Evolutionary conservation across 2,329 filamentous ascomycete genomes (phyloP).

Genomic region (Fusarium multiceps): DNA sequence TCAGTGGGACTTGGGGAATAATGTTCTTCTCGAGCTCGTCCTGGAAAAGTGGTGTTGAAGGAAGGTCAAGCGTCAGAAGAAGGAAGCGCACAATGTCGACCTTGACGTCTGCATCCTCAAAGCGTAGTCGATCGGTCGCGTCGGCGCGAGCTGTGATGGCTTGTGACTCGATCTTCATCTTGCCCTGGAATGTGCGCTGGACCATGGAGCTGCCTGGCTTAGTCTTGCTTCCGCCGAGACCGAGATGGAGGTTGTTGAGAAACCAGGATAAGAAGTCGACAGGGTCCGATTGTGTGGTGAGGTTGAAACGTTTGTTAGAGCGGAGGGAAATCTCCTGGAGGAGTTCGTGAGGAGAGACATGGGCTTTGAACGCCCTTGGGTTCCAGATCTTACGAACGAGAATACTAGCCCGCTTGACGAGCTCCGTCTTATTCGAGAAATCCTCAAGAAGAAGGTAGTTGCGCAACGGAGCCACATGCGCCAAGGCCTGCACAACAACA

Average conservation of each 20-base stretch:
- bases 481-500: constrained; percentile 89
- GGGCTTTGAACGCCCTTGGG: constrained; percentile 91
- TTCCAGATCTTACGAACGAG: constrained; percentile 99
- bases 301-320: constrained; percentile 91
- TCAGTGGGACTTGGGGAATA: constrained; percentile 90
- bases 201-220: constrained; percentile 87
- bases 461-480: constrained; percentile 87
- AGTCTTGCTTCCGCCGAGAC: constrained; percentile 88
- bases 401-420: constrained; percentile 88
- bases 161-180: constrained; percentile 91
- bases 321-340: constrained; percentile 92
- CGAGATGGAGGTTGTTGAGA: constrained; percentile 92
- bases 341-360: constrained; percentile 96
- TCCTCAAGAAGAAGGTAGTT: constrained; percentile 94
- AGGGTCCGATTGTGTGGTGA: constrained; percentile 92
- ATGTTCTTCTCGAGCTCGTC: constrained; percentile 95
- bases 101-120: constrained; percentile 88
- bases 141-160: constrained; percentile 92
- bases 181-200: constrained; percentile 93
- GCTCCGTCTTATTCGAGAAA: constrained; percentile 76
- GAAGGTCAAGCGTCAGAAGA: constrained; percentile 92
- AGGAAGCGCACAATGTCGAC: constrained; percentile 83
- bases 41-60: constrained; percentile 92
- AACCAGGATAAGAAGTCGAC: constrained; percentile 99
- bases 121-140: constrained; percentile 85